phyloP scores from a whole-genome alignment of 1,284 basidiomycete species.

The Trametes polyzona region DNA sequence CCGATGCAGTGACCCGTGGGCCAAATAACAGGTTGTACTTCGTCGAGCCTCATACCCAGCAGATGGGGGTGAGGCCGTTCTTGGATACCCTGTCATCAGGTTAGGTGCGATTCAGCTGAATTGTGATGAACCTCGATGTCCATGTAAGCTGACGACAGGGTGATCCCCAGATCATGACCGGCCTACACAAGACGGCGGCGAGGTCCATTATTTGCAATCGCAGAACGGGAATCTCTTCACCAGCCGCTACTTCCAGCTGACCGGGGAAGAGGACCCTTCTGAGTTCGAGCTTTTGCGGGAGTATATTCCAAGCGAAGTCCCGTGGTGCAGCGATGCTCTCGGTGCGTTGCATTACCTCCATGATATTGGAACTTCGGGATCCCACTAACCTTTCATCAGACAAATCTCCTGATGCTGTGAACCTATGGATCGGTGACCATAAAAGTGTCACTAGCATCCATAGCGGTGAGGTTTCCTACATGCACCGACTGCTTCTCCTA shows the following conservation, averaged over 20 bases:
- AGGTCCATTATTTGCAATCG: conserved; percentile 82
- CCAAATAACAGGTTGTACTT: conserved; percentile 70
- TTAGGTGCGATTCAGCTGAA: conserved; percentile 33
- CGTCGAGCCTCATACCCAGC: conserved; percentile 72
- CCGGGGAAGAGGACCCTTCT: conserved; percentile 41
- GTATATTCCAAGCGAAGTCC: conserved; percentile 68
- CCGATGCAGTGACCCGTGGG: conserved; percentile 74
- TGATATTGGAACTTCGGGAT: too few relatives aligned
- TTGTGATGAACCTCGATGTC: not conserved
- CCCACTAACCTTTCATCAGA: conserved; percentile 47
- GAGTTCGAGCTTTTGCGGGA: conserved; percentile 65
- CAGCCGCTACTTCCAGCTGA: conserved; percentile 43
- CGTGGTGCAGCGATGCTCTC: conserved; percentile 78
- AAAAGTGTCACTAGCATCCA: conserved; percentile 84
- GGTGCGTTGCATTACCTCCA: conserved; percentile 54
- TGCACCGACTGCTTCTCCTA: not conserved
- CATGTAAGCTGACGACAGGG: too few relatives aligned
- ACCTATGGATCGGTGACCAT: conserved; percentile 87
- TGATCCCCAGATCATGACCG: too few relatives aligned
- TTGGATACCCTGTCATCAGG: conserved; percentile 49
- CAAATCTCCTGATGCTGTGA: conserved; percentile 81
- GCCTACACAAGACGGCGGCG: conserved; percentile 22
- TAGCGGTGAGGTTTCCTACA: conserved; percentile 55
- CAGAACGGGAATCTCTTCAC: conserved; percentile 89
- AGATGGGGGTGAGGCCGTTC: conserved; percentile 67